phyloP scores from a whole-genome alignment of 1,284 basidiomycete species.

The Afroboletus lepidellus region DNA sequence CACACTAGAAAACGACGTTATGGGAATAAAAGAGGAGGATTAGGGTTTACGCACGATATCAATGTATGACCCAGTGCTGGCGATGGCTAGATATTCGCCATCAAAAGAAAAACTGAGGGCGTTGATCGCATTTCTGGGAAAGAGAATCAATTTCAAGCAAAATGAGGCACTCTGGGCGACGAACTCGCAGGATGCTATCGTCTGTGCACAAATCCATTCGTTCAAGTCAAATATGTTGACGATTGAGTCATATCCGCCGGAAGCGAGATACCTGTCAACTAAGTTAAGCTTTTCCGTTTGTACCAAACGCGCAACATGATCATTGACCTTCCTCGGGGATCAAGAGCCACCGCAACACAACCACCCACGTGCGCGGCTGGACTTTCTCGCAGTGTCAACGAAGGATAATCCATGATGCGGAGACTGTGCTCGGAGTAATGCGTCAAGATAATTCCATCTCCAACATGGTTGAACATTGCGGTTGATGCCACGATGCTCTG shows the following conservation, averaged over 20 bases:
- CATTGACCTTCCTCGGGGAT: constrained; percentile 64
- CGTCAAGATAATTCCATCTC: constrained; percentile 65
- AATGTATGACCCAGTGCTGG: constrained; percentile 67
- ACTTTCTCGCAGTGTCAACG: constrained; percentile 52
- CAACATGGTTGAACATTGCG: constrained; percentile 68
- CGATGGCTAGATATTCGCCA: constrained; percentile 76
- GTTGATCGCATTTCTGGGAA: constrained; percentile 61
- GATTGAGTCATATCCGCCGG: constrained; percentile 76
- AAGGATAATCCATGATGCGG: constrained; percentile 66
- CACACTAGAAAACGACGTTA: constrained; percentile 47
- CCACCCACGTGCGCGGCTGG: constrained; percentile 73
- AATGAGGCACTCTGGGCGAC: constrained; percentile 28
- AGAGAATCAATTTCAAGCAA: background rate
- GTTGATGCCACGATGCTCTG: constrained; percentile 50
- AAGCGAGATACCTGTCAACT: constrained; percentile 62
- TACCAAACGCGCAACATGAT: background rate
- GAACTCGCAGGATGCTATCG: constrained; percentile 76
- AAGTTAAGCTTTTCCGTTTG: background rate
- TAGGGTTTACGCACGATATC: constrained; percentile 56
- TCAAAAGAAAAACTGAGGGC: constrained; percentile 79
- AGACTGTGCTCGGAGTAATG: constrained; percentile 61
- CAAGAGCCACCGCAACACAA: constrained; percentile 69
- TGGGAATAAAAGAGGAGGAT: background rate
- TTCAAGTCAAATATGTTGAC: constrained; percentile 73
- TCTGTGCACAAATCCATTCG: constrained; percentile 76